phyloP scores from a whole-genome alignment of 129 eudicot genomes.

The Helianthus tuberosus region DNA sequence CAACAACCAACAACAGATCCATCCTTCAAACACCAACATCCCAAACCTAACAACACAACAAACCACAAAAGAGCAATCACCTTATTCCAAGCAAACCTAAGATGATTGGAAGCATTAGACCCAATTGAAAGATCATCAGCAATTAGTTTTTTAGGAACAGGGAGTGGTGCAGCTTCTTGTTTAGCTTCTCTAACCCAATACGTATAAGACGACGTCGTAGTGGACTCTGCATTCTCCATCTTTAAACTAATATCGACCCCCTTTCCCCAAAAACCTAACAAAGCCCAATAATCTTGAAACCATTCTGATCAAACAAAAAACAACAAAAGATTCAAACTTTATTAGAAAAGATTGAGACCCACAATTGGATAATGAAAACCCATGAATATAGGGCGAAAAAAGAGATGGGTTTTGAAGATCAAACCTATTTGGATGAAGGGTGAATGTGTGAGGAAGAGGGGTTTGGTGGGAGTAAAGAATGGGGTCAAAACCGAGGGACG shows the following conservation, averaged over 20 bases:
- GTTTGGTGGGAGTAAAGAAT: slow-evolving; percentile 7
- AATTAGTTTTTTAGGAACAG: slow-evolving; percentile 77
- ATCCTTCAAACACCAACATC: background rate
- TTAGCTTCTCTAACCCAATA: slow-evolving; percentile 79
- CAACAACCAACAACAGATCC: slow-evolving; percentile 3
- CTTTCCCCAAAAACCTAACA: background rate
- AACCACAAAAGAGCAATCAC: slow-evolving; percentile 21
- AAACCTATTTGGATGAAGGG: slow-evolving; percentile 7
- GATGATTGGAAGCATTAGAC: slow-evolving; percentile 56
- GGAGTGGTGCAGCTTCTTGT: slow-evolving; percentile 82
- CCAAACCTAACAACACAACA: background rate
- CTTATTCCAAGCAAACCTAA: slow-evolving; percentile 98
- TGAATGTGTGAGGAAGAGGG: background rate
- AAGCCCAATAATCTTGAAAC: background rate
- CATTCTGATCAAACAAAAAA: slow-evolving; percentile 4
- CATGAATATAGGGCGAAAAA: background rate
- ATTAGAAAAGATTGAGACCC: background rate
- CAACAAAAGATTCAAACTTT: background rate
- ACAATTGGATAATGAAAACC: slow-evolving; percentile 3
- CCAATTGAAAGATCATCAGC: slow-evolving; percentile 42
- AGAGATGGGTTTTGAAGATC: background rate
- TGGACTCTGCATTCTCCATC: slow-evolving; percentile 42
- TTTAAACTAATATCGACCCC: background rate
- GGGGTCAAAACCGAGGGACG: slow-evolving; percentile 20
- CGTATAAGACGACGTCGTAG: slow-evolving; percentile 59